Base-by-base conservation (phyloP, 164 flowering plant species). In the Aristolochia contorta region DNA sequence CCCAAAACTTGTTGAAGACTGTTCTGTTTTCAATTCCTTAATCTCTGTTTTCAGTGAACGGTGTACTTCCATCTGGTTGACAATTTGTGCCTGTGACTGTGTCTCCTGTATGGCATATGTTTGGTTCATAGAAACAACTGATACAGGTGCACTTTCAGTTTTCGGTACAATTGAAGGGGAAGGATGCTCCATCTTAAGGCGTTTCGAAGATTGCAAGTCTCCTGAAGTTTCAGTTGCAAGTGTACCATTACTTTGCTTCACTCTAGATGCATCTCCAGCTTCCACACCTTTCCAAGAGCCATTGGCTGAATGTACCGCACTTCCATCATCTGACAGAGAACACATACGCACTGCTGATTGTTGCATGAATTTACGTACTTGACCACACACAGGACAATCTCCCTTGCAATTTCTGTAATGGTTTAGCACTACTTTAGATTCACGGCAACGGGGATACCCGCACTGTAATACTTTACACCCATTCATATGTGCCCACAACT, bases 371-470 rank as follows among this genome's bases (percentile, higher is more conserved):
- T 67, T 69, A 51, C 64, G 72, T 24, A 85, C 89, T 60, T 82
- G 88, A 71, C 80, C 67, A 63, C 99, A 94, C 49, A 91, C 90
- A 67, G 93, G 91, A 66, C 99, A 94, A 25, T 62, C 63, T 52
- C 64, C 76, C 47, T 54, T 65, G 66, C 99, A 94, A 16, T 33
- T 57, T 71, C 55, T 80, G 64, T 66, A 45, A 72, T 94, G 99
- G 16, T 63, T 25, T 59, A 85, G 24, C 73, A 88, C 63, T 45
- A 0, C 48, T 72, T 70, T 85, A 53, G 91, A 59, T 16, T 1
- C 67, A 58, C 10, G 70, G 68, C 99, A 94, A 19, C 87, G 84
- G 55, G 85, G 87, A 71, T 74, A 67, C 41, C 75, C 19, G 62
- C 99, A 93, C 18, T 70, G 69, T 43, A 65, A 14, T 21, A 41